Conservation (phyloP, 495 filamentous ascomycete species). For the Penicillium silybi region DNA sequence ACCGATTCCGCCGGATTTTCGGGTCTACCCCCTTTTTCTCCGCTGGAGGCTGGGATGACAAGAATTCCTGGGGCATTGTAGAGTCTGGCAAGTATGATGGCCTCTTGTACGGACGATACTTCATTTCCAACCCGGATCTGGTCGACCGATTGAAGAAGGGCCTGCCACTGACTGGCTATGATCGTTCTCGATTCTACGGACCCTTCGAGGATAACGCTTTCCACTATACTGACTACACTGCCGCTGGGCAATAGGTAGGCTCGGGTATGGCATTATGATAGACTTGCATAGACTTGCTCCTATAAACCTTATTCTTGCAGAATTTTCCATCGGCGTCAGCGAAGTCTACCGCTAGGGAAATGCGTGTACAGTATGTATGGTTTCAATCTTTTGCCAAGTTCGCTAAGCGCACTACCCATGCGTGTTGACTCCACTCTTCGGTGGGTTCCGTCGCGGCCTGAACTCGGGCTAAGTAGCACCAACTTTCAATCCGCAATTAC, state of each 20-base stretch:
- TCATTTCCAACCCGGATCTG: conserved; percentile 67
- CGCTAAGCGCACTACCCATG: neutral
- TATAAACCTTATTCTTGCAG: no score
- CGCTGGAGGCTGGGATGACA: conserved; percentile 45
- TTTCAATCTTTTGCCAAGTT: neutral
- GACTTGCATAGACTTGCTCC: neutral
- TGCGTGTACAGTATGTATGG: no score
- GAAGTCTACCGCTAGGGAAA: neutral
- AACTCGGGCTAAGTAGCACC: neutral
- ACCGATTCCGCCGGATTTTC: conserved; percentile 41
- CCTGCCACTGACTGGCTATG: conserved; percentile 49
- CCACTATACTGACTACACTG: conserved; percentile 30
- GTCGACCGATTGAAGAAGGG: conserved; percentile 53
- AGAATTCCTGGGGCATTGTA: conserved; percentile 42
- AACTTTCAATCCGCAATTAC: neutral
- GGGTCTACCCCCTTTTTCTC: conserved; percentile 46
- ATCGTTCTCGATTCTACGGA: conserved; percentile 58
- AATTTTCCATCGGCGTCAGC: neutral
- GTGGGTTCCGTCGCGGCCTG: neutral
- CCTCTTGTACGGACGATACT: conserved; percentile 57
- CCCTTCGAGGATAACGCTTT: conserved; percentile 34
- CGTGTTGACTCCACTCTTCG: neutral
- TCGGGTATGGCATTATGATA: conserved; percentile 3
- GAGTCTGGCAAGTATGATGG: conserved; percentile 41
- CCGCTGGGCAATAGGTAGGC: conserved; percentile 8